A percentile compares a stretch with the other conserved stretches of the same genome.
phyloP scores from a whole-genome alignment of 441 rosid species.

The Erysimum pusillum region DNA sequence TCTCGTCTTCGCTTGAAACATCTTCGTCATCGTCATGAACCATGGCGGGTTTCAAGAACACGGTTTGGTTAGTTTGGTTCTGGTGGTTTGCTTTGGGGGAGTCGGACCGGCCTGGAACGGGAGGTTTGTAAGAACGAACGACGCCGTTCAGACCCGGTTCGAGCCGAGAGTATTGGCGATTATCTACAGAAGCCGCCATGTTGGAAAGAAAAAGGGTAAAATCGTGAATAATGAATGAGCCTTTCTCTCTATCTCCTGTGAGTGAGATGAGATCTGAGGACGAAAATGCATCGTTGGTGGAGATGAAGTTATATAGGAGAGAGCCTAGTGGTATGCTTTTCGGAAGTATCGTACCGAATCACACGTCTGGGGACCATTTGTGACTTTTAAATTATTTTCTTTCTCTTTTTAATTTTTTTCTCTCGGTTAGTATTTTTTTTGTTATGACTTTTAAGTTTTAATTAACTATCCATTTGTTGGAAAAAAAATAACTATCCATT shows the following conservation, averaged over 20 bases:
- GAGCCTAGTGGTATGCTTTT: constrained; percentile 37
- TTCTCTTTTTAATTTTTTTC: background rate
- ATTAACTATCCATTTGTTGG: background rate
- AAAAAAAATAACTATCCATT: too few relatives aligned
- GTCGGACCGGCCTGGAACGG: constrained; percentile 38
- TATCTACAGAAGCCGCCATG: constrained; percentile 88
- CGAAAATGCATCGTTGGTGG: constrained; percentile 43
- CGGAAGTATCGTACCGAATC: constrained; percentile 38
- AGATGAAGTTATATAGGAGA: constrained; percentile 39
- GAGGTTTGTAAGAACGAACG: constrained; percentile 42
- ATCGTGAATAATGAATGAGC: background rate
- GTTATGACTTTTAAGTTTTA: background rate
- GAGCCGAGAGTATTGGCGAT: constrained; percentile 70
- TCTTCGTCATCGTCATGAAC: constrained; percentile 12
- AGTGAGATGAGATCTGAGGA: constrained; percentile 48
- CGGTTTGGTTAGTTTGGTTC: constrained; percentile 16
- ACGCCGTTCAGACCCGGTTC: constrained; percentile 58
- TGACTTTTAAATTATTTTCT: background rate
- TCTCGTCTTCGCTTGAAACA: constrained; percentile 61
- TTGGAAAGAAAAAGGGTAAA: background rate
- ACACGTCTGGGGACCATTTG: constrained; percentile 34
- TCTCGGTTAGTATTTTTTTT: background rate
- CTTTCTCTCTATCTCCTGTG: constrained; percentile 31
- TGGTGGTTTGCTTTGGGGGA: background rate
- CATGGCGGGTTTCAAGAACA: constrained; percentile 14